These are phyloP conservation scores for Agrocybe praecox DNA, from an alignment of 768 basidiomycete genomes.

Conservation along the genomic window DNA sequence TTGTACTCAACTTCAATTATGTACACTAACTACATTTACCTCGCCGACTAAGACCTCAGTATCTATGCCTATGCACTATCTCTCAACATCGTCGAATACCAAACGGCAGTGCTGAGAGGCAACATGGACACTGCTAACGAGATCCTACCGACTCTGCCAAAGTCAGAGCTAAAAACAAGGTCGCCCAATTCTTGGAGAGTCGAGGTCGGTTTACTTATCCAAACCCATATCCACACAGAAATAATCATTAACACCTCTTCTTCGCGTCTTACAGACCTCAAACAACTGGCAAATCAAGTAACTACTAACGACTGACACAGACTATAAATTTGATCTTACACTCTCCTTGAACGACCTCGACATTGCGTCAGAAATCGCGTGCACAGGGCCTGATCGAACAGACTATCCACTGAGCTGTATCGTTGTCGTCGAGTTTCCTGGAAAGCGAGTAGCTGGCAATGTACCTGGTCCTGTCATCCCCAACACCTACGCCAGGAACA, in stretches of 20 bases:
- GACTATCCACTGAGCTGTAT: no score
- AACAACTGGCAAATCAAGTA: slow-evolving; percentile 90
- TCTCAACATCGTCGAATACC: slow-evolving; percentile 91
- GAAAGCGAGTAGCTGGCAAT: slow-evolving; percentile 55
- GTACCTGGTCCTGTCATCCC: slow-evolving; percentile 57
- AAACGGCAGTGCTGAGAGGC: slow-evolving; percentile 89
- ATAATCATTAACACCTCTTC: neutral
- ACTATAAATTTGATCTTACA: slow-evolving; percentile 96
- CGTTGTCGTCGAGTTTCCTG: slow-evolving; percentile 90
- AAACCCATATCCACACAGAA: neutral
- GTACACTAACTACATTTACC: slow-evolving; percentile 95
- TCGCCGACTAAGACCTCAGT: slow-evolving; percentile 92
- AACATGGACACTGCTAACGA: slow-evolving; percentile 85
- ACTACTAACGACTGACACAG: slow-evolving; percentile 90
- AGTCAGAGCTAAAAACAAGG: slow-evolving; percentile 89
- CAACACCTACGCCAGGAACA: slow-evolving; percentile 45
- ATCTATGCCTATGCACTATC: slow-evolving; percentile 82
- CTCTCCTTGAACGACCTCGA: slow-evolving; percentile 92
- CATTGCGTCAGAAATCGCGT: slow-evolving; percentile 76
- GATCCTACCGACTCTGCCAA: slow-evolving; percentile 83
- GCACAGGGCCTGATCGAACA: slow-evolving; percentile 71
- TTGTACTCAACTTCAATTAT: no score
- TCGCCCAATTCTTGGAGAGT: slow-evolving; percentile 92
- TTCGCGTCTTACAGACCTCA: slow-evolving; percentile 59
- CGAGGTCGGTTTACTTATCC: slow-evolving; percentile 63